Conservation (phyloP, 768 basidiomycete genomes). For the Leccinum broughii region DNA sequence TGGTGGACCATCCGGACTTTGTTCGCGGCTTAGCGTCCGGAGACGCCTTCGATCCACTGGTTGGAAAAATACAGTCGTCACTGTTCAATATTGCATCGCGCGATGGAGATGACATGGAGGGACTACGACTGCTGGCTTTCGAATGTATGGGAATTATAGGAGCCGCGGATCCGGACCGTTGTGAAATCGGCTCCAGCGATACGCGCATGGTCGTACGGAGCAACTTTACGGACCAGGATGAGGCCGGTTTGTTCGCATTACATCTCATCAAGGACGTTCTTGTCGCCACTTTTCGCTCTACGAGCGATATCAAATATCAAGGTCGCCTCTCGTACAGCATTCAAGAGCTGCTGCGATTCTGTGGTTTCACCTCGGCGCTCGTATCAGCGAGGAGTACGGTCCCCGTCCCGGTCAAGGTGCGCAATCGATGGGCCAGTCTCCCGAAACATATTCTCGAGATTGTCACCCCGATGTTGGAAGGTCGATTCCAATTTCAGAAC, state of each 20-base stretch:
- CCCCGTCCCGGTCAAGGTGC: constrained; percentile 62
- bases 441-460: constrained; percentile 86
- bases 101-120: constrained; percentile 74
- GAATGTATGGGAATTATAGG: constrained; percentile 92
- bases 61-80: constrained; percentile 65
- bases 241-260: constrained; percentile 76
- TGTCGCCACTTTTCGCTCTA: constrained; percentile 87
- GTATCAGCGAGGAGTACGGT: constrained; percentile 51
- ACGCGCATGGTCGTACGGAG: constrained; percentile 68
- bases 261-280: constrained; percentile 86
- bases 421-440: constrained; percentile 75
- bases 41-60: constrained; percentile 78
- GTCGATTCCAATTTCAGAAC: constrained; percentile 62
- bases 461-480: constrained; percentile 78
- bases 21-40: constrained; percentile 71
- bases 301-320: constrained; percentile 93
- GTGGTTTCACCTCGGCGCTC: constrained; percentile 79
- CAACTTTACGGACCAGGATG: constrained; percentile 79
- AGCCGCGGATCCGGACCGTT: constrained; percentile 93
- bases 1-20: constrained; percentile 47
- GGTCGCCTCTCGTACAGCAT: constrained; percentile 86
- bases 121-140: constrained; percentile 69
- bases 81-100: constrained; percentile 72
- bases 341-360: constrained; percentile 86
- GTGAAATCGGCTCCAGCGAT: constrained; percentile 61